These are phyloP conservation scores for Neurospora sp. DNA, from an alignment of 495 filamentous ascomycete genomes.

Conservation along the genomic window DNA sequence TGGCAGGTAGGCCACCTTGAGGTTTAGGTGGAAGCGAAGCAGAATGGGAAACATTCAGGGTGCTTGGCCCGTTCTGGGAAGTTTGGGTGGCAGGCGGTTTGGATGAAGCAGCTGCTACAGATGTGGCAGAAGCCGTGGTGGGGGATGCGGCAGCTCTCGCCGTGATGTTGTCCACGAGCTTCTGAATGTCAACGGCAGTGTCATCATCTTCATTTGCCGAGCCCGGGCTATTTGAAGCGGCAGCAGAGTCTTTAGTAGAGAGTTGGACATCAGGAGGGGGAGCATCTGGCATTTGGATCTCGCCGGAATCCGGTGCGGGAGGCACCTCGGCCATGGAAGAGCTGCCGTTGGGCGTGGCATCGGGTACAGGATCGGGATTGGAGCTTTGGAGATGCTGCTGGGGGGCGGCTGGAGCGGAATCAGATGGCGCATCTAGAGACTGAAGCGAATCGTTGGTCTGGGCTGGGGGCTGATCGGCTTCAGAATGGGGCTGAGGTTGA, in stretches of 20 bases:
- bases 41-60: slow-evolving; percentile 36
- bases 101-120: slow-evolving; percentile 15
- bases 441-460: slow-evolving; percentile 7
- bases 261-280: slow-evolving; percentile 7
- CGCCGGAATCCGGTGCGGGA: slow-evolving; percentile 2
- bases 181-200: slow-evolving; percentile 36
- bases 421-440: slow-evolving; percentile 2
- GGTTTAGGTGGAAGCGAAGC: slow-evolving; percentile 45
- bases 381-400: neutral
- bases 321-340: slow-evolving; percentile 5
- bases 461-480: neutral
- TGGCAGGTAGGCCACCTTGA: slow-evolving; percentile 13
- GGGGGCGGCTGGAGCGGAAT: neutral
- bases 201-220: slow-evolving; percentile 25
- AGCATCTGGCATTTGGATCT: slow-evolving; percentile 2
- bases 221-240: slow-evolving; percentile 12
- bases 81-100: slow-evolving; percentile 24
- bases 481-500: neutral
- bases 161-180: slow-evolving; percentile 42
- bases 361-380: slow-evolving; percentile 1
- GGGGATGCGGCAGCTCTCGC: slow-evolving; percentile 27
- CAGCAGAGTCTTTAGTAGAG: slow-evolving; percentile 14
- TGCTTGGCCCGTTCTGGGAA: slow-evolving; percentile 16
- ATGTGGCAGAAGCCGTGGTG: slow-evolving; percentile 11
- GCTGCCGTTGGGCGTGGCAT: slow-evolving; percentile 11